These are phyloP conservation scores for Leccinum olivaceopallidum DNA, from an alignment of 768 basidiomycete genomes.

Conservation along the genomic window DNA sequence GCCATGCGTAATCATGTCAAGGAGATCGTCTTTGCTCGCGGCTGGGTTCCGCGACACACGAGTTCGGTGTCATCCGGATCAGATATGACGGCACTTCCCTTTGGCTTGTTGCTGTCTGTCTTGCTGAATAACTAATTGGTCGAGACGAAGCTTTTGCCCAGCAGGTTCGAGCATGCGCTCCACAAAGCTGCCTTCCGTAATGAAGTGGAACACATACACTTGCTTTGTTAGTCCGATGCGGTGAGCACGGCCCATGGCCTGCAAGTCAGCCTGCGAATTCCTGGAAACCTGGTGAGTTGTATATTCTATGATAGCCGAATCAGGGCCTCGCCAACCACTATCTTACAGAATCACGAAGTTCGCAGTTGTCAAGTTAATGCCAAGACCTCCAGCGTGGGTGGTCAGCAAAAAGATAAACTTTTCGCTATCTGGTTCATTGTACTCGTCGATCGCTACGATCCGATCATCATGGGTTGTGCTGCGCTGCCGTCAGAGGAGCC, in stretches of 20 bases:
- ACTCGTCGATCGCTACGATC: conserved; percentile 94
- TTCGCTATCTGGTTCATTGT: conserved; percentile 91
- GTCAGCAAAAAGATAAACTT: conserved; percentile 97
- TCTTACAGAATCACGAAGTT: conserved; percentile 96
- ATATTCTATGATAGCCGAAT: neutral
- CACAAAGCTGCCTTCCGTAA: conserved; percentile 88
- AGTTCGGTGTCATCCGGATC: neutral
- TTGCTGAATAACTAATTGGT: conserved; percentile 97
- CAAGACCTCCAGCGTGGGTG: conserved; percentile 94
- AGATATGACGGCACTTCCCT: conserved; percentile 41
- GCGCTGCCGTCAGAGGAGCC: conserved; percentile 77
- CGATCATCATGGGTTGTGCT: conserved; percentile 85
- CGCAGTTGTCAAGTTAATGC: conserved; percentile 94
- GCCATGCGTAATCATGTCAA: conserved; percentile 98
- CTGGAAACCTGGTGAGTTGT: conserved; percentile 37
- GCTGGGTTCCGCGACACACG: conserved; percentile 43
- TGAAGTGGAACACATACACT: conserved; percentile 85
- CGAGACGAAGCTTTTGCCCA: conserved; percentile 91
- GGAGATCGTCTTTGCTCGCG: conserved; percentile 91
- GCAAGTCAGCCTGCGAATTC: conserved; percentile 98
- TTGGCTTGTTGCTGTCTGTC: conserved; percentile 83
- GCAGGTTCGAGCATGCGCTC: conserved; percentile 87
- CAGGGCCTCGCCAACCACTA: conserved; percentile 78
- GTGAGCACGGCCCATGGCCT: conserved; percentile 98
- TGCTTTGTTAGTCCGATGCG: conserved; percentile 93